phyloP scores from a whole-genome alignment of 2,329 filamentous ascomycete genomes.

The Cladophialophora chaetospira region DNA sequence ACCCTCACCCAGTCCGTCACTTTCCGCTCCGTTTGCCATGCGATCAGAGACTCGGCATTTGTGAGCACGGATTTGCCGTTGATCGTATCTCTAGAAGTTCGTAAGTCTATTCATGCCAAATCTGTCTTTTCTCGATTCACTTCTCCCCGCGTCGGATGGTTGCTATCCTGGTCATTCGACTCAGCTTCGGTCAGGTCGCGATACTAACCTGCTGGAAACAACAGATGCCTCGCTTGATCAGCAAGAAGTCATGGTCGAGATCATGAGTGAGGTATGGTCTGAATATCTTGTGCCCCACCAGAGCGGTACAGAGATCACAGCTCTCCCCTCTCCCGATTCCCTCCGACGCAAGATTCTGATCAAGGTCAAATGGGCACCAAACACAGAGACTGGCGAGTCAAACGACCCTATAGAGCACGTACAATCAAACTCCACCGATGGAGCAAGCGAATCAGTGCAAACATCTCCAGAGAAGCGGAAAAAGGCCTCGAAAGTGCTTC shows the following conservation, averaged over 20 bases:
- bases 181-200: no score
- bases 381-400: conserved; percentile 41
- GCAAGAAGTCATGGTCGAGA: conserved; percentile 88
- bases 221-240: conserved; percentile 78
- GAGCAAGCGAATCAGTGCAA: conserved; percentile 34
- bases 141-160: no score
- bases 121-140: no score
- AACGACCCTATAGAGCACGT: conserved; percentile 31
- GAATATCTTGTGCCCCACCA: conserved; percentile 68
- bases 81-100: conserved; percentile 90
- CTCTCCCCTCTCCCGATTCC: conserved; percentile 69
- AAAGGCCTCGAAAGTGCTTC: conserved; percentile 65
- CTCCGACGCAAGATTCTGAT: conserved; percentile 78
- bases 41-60: conserved; percentile 79
- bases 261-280: conserved; percentile 88
- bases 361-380: conserved; percentile 71
- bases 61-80: conserved; percentile 73
- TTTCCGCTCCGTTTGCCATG: conserved; percentile 82
- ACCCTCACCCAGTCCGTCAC: conserved; percentile 83
- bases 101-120: no score
- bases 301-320: conserved; percentile 36
- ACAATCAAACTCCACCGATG: conserved; percentile 43
- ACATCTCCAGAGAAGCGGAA: conserved; percentile 41
- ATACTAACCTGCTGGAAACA: no score
- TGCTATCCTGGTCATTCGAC: no score